Conservation (phyloP, 176 grass and related monocot species). For the Bonia amplexicaulis region DNA sequence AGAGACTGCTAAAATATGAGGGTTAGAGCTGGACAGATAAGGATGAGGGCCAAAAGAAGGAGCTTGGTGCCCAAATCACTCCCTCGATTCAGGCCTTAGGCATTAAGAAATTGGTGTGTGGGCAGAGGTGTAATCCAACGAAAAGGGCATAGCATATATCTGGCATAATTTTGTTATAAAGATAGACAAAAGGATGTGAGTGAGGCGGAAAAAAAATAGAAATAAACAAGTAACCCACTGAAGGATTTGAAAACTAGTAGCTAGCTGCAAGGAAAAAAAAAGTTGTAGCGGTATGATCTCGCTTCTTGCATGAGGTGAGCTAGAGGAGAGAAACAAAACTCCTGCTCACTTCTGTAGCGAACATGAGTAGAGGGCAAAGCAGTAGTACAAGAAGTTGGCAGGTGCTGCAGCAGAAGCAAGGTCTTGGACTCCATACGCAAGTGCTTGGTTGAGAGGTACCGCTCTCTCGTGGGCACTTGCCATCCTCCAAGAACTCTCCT, state of each 20-base stretch:
- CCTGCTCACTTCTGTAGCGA: background rate
- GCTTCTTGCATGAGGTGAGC: background rate
- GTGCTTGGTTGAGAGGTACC: constrained; percentile 30
- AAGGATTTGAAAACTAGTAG: constrained; percentile 46
- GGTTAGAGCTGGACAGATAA: constrained; percentile 60
- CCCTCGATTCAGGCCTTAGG: constrained; percentile 28
- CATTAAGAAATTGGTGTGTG: constrained; percentile 55
- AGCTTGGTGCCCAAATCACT: constrained; percentile 50
- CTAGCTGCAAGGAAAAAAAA: constrained; percentile 22
- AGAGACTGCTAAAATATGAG: constrained; percentile 27
- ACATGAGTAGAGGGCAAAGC: background rate
- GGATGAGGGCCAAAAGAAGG: constrained; percentile 44
- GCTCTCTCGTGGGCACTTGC: constrained; percentile 43
- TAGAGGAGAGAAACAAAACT: background rate
- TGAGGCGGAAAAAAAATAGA: constrained; percentile 16
- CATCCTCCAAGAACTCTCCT: constrained; percentile 71
- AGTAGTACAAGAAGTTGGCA: constrained; percentile 53
- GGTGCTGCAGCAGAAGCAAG: constrained; percentile 34
- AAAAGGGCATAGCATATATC: constrained; percentile 29
- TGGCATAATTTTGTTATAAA: constrained; percentile 64
- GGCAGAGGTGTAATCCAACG: constrained; percentile 78
- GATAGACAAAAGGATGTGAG: constrained; percentile 54
- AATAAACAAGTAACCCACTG: constrained; percentile 42
- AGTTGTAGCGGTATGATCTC: background rate
- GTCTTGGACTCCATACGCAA: constrained; percentile 51